Percentiles rank a stretch among this genome's conserved stretches.
Evolutionary conservation across 2,329 filamentous ascomycete genomes (phyloP).

Genomic region (Ceratocystis destructans): DNA sequence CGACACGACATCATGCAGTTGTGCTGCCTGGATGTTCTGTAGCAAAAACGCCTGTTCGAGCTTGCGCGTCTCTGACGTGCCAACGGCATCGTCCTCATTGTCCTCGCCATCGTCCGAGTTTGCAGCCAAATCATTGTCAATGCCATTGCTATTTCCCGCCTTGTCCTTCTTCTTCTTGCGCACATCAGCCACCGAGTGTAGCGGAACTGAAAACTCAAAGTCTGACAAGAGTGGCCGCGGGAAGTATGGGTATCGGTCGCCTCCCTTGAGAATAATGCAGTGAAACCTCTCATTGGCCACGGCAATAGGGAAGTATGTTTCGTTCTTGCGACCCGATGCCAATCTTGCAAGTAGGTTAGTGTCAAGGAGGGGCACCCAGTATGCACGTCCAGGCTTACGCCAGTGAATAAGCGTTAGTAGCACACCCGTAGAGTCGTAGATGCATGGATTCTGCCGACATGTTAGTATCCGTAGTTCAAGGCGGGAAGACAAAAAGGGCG

Average conservation of each 20-base stretch:
- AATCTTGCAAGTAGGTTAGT: constrained; percentile 73
- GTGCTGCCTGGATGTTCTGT: constrained; percentile 53
- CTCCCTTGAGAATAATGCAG: constrained; percentile 97
- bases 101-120: constrained; percentile 28
- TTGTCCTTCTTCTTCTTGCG: constrained; percentile 23
- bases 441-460: constrained; percentile 62
- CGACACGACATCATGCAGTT: constrained; percentile 60
- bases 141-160: constrained; percentile 27
- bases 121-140: constrained; percentile 20
- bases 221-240: constrained; percentile 79
- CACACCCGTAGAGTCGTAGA: constrained; percentile 87
- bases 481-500: background rate
- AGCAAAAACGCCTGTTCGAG: constrained; percentile 77
- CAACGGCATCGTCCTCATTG: constrained; percentile 25
- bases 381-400: constrained; percentile 71
- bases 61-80: constrained; percentile 38
- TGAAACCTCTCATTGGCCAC: constrained; percentile 87
- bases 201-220: constrained; percentile 79
- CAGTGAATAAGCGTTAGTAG: constrained; percentile 81
- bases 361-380: constrained; percentile 85
- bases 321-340: constrained; percentile 69
- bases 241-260: constrained; percentile 85
- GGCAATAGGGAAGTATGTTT: constrained; percentile 89
- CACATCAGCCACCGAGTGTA: constrained; percentile 31
- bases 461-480: constrained; percentile 9